Evolutionary conservation across 768 basidiomycete genomes (phyloP).

Genomic region (Mycena indigotica): DNA sequence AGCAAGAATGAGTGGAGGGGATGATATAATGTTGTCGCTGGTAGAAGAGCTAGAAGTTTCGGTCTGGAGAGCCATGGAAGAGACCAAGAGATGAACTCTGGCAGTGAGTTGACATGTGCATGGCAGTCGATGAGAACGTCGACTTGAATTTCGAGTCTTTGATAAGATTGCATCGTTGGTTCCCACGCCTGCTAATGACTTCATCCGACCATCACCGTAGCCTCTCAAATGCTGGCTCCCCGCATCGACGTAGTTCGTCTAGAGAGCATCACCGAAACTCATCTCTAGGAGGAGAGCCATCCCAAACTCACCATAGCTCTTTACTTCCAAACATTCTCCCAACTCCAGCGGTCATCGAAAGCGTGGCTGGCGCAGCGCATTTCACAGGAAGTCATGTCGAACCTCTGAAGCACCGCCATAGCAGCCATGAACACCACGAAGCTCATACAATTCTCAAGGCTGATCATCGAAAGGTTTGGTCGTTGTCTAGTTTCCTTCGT

Average conservation of each 20-base stretch:
- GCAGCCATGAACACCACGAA: constrained; percentile 36
- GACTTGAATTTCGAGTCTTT: neutral
- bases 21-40: neutral
- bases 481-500: neutral
- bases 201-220: neutral
- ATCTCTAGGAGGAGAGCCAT: constrained; percentile 16
- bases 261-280: neutral
- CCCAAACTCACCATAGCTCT: constrained; percentile 47
- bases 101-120: neutral
- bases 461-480: constrained; percentile 39
- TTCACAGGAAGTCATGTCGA: constrained; percentile 57
- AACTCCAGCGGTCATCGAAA: constrained; percentile 54
- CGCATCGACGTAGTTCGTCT: too few species aligned
- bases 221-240: neutral
- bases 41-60: neutral
- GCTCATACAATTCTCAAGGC: constrained; percentile 40
- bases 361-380: constrained; percentile 63
- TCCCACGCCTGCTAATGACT: neutral
- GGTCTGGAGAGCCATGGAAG: neutral
- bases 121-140: constrained; percentile 5
- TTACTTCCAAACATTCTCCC: constrained; percentile 46
- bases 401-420: constrained; percentile 38
- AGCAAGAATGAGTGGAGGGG: neutral
- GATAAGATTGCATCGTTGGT: neutral
- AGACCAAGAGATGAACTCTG: neutral